These are phyloP conservation scores for Syncephalis plumigaleata DNA, from an alignment of 371 early-diverging fungal species.

Conservation along the genomic window DNA sequence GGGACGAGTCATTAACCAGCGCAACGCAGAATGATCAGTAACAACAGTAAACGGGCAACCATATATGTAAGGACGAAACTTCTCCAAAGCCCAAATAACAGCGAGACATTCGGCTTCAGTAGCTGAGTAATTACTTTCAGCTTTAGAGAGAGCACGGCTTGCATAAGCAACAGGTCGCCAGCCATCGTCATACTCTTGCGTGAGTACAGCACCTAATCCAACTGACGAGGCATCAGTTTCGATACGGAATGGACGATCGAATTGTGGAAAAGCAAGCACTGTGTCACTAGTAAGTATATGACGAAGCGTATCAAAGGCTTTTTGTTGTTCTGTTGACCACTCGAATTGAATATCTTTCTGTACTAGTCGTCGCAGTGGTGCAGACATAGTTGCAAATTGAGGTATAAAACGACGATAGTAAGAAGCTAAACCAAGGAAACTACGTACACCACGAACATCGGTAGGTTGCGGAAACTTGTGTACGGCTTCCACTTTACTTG, in stretches of 20 bases:
- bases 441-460: slow-evolving; percentile 7
- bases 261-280: slow-evolving; percentile 12
- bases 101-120: slow-evolving; percentile 14
- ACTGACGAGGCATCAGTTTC: slow-evolving; percentile 14
- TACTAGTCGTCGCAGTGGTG: slow-evolving; percentile 7
- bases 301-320: slow-evolving; percentile 10
- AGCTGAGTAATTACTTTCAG: slow-evolving; percentile 9
- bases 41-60: slow-evolving; percentile 10
- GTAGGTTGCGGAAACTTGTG: slow-evolving; percentile 6
- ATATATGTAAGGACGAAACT: slow-evolving; percentile 13
- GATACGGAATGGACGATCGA: slow-evolving; percentile 9
- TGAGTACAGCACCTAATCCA: slow-evolving; percentile 17
- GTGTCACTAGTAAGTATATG: slow-evolving; percentile 8
- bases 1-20: slow-evolving; percentile 4
- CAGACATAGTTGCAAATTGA: slow-evolving; percentile 6
- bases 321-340: slow-evolving; percentile 8
- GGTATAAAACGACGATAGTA: slow-evolving; percentile 18
- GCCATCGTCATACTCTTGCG: slow-evolving; percentile 10
- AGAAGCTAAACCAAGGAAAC: slow-evolving; percentile 12
- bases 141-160: not conserved
- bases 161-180: slow-evolving; percentile 10
- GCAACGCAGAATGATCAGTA: slow-evolving; percentile 15
- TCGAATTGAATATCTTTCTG: slow-evolving; percentile 7
- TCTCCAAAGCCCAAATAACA: slow-evolving; percentile 13
- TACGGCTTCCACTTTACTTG: slow-evolving; percentile 8